These are phyloP conservation scores for Kwoniella shandongensis DNA, from an alignment of 768 basidiomycete genomes.

Conservation along the genomic window DNA sequence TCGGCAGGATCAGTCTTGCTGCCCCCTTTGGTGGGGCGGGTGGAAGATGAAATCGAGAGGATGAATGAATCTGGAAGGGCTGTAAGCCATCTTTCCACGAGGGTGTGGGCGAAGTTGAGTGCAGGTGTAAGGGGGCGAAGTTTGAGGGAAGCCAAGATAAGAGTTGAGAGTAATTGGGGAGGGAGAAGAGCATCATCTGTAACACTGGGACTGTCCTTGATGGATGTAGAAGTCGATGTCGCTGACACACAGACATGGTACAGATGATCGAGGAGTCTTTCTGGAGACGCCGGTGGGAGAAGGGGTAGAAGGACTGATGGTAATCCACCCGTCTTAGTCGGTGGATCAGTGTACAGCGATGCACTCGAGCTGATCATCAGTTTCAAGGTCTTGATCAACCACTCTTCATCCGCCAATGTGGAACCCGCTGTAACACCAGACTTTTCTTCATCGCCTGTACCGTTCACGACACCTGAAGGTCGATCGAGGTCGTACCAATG, in stretches of 20 bases:
- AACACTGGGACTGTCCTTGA: background rate
- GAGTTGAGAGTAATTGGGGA: constrained; percentile 37
- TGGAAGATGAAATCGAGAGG: constrained; percentile 15
- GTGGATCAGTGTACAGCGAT: constrained; percentile 42
- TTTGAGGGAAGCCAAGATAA: constrained; percentile 41
- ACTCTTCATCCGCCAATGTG: constrained; percentile 18
- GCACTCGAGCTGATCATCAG: constrained; percentile 33
- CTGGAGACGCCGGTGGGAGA: constrained; percentile 25
- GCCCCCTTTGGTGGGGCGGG: background rate
- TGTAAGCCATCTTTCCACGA: constrained; percentile 38
- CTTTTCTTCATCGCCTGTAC: background rate
- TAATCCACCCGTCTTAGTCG: constrained; percentile 8
- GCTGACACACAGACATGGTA: constrained; percentile 4
- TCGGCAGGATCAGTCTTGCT: background rate
- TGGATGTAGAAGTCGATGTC: constrained; percentile 3
- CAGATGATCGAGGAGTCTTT: constrained; percentile 17
- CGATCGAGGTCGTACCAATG: constrained; percentile 27
- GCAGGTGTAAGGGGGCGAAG: constrained; percentile 23
- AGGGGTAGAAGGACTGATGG: constrained; percentile 13
- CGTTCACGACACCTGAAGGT: background rate
- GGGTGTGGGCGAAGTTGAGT: constrained; percentile 27
- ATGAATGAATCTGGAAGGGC: constrained; percentile 34
- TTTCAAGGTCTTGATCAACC: constrained; percentile 40
- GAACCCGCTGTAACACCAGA: constrained; percentile 21
- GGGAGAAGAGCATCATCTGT: too few species aligned